Evolutionary conservation across 2,329 filamentous ascomycete genomes (phyloP).

Genomic region (Penicillium thymicola): DNA sequence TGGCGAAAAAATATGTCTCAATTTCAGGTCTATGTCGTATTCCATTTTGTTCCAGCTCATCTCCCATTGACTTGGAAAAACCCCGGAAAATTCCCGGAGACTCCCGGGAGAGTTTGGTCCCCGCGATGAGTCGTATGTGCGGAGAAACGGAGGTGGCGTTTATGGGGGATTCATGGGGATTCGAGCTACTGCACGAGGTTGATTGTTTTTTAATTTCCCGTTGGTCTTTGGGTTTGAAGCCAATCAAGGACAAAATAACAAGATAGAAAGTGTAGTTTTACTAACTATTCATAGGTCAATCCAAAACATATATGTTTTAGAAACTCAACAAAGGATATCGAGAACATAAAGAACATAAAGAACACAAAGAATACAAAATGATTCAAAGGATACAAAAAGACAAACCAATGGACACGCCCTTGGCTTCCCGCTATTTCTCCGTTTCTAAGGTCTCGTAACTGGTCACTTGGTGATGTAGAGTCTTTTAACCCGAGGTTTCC

Average conservation of each 20-base stretch:
- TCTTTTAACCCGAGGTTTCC: not conserved
- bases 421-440: not conserved
- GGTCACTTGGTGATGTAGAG: not conserved
- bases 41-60: too few relatives aligned
- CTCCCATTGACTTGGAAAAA: too few relatives aligned
- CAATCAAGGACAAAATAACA: too few relatives aligned
- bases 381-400: not conserved
- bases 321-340: not conserved
- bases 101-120: too few relatives aligned
- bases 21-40: too few relatives aligned
- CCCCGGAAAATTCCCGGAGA: too few relatives aligned
- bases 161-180: not conserved
- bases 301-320: not conserved
- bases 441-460: not conserved
- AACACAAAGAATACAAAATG: not conserved
- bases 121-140: not conserved
- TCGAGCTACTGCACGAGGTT: not conserved
- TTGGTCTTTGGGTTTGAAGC: too few relatives aligned
- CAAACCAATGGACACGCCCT: too few relatives aligned
- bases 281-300: not conserved
- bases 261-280: not conserved
- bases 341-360: not conserved
- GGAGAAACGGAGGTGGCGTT: slow-evolving; percentile 9
- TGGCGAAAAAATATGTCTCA: too few relatives aligned
- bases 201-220: too few relatives aligned